Evolutionary conservation across 2,329 filamentous ascomycete genomes (phyloP), one percentile per base, ranked within the genome.

Genomic region (Apiospora kogelbergensis): DNA sequence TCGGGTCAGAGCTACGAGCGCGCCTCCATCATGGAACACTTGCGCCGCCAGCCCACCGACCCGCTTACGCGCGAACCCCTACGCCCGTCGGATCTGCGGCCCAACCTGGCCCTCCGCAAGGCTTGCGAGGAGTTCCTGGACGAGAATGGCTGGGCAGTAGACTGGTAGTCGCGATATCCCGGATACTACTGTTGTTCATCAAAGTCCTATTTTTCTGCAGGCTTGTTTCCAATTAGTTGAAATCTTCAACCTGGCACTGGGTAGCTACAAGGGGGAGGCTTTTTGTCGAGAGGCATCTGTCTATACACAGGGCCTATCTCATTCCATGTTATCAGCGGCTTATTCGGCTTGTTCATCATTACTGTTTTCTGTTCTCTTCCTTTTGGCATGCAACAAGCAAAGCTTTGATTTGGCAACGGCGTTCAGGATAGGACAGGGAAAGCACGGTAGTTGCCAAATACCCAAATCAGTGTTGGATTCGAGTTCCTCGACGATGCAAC

Each of bases 1-100:
- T 95, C 92, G 1, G 96, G 96, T 15, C 93, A 95, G 72, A 96
- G 92, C 1, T 99, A 97, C 78, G 96, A 98, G 79, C 88, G 95
- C 53, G 86, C 93, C 0, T 93, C 93, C 20, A 91, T 99, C 70
- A 85, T 94, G 76, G 94, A 97, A 80, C 94, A 98, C 77, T 84
- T 99, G 33, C 91, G 92, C 75, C 86, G 92, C 26, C 89, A 89
- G 42, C 85, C 86, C 0, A 92, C 88, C 17, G 96, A 99, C 78
- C 96, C 96, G 0, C 80, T 98, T 44, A 98, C 95, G 0, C 86
- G 95, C 53, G 91, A 94, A 71, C 89, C 91, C 0, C 84, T 98
- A 65, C 81, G 81, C 0, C 84, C 89, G 0, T 82, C 84, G 1
- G 94, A 98, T 60, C 80, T 98, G 67, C 85, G 94, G 53, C 91